Evolutionary conservation across 2,329 filamentous ascomycete species (phyloP), one percentile per base, ranked within the genome.

Genomic region (Fusarium globosum): DNA sequence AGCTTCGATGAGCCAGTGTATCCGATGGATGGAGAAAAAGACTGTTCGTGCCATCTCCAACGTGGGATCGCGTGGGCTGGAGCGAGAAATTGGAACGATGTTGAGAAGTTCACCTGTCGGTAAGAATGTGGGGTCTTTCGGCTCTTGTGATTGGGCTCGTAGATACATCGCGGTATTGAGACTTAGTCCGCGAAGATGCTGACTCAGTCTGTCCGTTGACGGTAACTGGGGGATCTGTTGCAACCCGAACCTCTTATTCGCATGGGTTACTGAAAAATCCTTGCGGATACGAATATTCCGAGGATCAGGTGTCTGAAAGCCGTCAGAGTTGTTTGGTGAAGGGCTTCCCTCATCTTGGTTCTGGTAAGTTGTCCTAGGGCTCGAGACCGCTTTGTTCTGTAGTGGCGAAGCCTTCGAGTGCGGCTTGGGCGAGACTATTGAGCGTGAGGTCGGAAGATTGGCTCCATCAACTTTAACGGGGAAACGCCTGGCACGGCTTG

Each of bases 61-160:
- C 14, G 16, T 14, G 14, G 41, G 41, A 23, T 42, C 41, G 6
- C n/a, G 41, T 23, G 2, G 16, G 3, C 11, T 7, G 6, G 41
- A 11, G 1, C 41, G 41, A 11, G 41, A 16, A 23, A 42, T 23
- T 5, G n/a, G 41, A 42, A 42, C n/a, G 9, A 23, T 23, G 3
- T 42, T 23, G 41, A 42, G n/a, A 16, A 42, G 21, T 42, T 42
- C 41, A 4, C n/a, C n/a, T 16, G 14, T 42, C n/a, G 21, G 7
- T 15, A 9, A 15, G 6, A 7, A 2, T 4, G 21, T 0, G 6
- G 1, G 11, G 21, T 12, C n/a, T 42, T 42, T 42, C 9, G n/a
- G 41, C 15, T 42, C 41, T 23, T 42, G n/a, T 42, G 9, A 16
- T 16, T 16, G 41, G 9, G 6, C 41, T 16, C 14, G n/a, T 11